Conservation (phyloP, 495 filamentous ascomycete species). For the Talaromyces adpressus region DNA sequence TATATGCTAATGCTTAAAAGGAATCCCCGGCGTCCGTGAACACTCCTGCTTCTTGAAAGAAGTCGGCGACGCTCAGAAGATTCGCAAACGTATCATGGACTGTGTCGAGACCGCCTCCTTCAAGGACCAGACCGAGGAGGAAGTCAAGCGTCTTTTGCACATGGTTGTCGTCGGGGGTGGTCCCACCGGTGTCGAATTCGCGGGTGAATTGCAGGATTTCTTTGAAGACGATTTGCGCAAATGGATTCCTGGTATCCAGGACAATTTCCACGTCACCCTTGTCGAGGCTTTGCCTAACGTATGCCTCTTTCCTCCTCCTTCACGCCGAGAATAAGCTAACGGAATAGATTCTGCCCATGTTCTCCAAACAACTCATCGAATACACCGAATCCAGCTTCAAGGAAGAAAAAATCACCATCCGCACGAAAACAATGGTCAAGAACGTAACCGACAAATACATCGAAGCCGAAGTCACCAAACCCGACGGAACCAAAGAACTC, state of each 20-base stretch:
- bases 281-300: conserved; percentile 97
- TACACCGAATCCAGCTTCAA: conserved; percentile 99
- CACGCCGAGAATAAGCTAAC: neutral
- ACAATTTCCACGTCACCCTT: conserved; percentile 93
- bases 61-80: conserved; percentile 88
- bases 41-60: conserved; percentile 98
- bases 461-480: conserved; percentile 76
- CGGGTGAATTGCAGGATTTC: conserved; percentile 97
- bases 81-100: conserved; percentile 99
- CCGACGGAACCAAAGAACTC: conserved; percentile 77
- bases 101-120: conserved; percentile 97
- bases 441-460: conserved; percentile 92
- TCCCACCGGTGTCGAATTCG: conserved; percentile 96
- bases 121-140: conserved; percentile 89
- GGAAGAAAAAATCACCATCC: conserved; percentile 94
- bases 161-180: conserved; percentile 99
- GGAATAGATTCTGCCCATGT: conserved; percentile 74
- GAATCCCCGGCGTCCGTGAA: conserved; percentile 89
- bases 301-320: conserved; percentile 3
- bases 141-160: conserved; percentile 89
- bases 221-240: conserved; percentile 96
- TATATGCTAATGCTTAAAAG: conserved; percentile 22
- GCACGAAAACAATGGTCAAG: conserved; percentile 98
- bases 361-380: conserved; percentile 98
- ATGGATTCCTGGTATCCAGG: conserved; percentile 90